Conservation (phyloP, 306 rosid species). For the Potentilla sterilis region DNA sequence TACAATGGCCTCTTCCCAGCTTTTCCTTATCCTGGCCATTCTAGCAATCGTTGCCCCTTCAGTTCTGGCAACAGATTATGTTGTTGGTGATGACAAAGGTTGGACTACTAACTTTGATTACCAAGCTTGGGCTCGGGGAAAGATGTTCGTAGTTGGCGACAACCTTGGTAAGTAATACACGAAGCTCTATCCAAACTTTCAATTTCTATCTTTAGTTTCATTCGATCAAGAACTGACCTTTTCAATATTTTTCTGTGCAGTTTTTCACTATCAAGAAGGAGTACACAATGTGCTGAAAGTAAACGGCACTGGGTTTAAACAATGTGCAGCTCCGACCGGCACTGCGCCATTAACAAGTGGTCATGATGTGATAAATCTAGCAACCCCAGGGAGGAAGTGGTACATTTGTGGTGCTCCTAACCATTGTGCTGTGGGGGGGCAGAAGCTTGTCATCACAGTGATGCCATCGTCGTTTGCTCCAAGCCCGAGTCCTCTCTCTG, state of each 20-base stretch:
- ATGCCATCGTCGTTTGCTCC: conserved; percentile 6
- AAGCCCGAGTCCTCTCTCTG: neutral
- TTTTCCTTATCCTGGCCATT: conserved; percentile 22
- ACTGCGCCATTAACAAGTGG: conserved; percentile 26
- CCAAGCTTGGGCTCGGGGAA: conserved; percentile 43
- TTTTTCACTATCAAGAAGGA: conserved; percentile 36
- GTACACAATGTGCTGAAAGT: conserved; percentile 41
- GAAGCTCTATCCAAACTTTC: neutral
- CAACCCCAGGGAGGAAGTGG: conserved; percentile 39
- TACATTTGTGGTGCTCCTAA: conserved; percentile 33
- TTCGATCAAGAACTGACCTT: neutral
- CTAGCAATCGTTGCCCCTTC: conserved; percentile 27
- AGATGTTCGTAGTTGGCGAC: conserved; percentile 44
- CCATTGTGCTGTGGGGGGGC: conserved; percentile 28
- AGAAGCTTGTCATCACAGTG: conserved; percentile 36
- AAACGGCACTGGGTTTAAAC: conserved; percentile 34
- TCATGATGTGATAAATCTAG: conserved; percentile 32
- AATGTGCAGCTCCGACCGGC: conserved; percentile 23
- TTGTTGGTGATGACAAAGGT: conserved; percentile 44
- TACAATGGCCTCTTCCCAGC: conserved; percentile 33
- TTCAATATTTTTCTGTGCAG: conserved; percentile 19
- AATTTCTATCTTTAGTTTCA: neutral
- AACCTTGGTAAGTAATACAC: conserved; percentile 30
- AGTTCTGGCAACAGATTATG: conserved; percentile 27
- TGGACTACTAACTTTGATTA: conserved; percentile 41